Percentiles rank a stretch among this genome's conserved stretches.
Evolutionary conservation across 2,329 filamentous ascomycete species (phyloP).

Genomic region (Calonectria henricotiae): DNA sequence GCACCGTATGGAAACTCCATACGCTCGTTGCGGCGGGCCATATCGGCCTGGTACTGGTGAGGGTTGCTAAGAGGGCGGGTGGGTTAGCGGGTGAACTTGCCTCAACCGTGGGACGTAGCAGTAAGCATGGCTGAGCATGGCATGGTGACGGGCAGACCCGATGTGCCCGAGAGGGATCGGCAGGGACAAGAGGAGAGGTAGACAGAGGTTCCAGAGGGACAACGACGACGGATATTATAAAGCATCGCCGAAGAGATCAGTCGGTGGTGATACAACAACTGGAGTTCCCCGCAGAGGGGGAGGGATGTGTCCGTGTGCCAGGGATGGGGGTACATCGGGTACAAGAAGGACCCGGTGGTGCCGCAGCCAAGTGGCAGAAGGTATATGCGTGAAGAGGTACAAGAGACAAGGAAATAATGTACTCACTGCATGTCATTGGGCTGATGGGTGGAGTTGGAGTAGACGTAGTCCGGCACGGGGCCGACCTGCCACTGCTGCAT

Average conservation of each 20-base stretch:
- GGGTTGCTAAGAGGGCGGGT: slow-evolving; percentile 55
- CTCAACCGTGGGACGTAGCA: slow-evolving; percentile 48
- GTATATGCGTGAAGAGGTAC: slow-evolving; percentile 50
- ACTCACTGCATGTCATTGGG: slow-evolving; percentile 75
- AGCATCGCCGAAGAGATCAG: slow-evolving; percentile 41
- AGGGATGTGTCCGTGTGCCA: slow-evolving; percentile 33
- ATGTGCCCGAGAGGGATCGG: slow-evolving; percentile 30
- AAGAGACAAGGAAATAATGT: slow-evolving; percentile 58
- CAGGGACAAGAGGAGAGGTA: slow-evolving; percentile 39
- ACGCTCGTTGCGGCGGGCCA: slow-evolving; percentile 65
- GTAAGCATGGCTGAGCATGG: slow-evolving; percentile 49
- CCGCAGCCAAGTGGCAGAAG: slow-evolving; percentile 41
- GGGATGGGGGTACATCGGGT: slow-evolving; percentile 44
- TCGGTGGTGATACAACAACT: slow-evolving; percentile 48
- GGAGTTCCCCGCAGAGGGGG: slow-evolving; percentile 38
- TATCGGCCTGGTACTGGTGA: slow-evolving; percentile 69
- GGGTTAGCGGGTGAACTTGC: slow-evolving; percentile 54
- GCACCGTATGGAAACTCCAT: slow-evolving; percentile 63
- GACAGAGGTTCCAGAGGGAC: slow-evolving; percentile 37
- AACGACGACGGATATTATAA: slow-evolving; percentile 48
- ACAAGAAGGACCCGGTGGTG: slow-evolving; percentile 42
- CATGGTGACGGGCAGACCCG: slow-evolving; percentile 42
- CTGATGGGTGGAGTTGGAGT: slow-evolving; percentile 70
- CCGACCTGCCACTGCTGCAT: slow-evolving; percentile 77
- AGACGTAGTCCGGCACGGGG: slow-evolving; percentile 74